Evolutionary conservation across 2,329 filamentous ascomycete species (phyloP).

Genomic region (Seiridium unicorne): DNA sequence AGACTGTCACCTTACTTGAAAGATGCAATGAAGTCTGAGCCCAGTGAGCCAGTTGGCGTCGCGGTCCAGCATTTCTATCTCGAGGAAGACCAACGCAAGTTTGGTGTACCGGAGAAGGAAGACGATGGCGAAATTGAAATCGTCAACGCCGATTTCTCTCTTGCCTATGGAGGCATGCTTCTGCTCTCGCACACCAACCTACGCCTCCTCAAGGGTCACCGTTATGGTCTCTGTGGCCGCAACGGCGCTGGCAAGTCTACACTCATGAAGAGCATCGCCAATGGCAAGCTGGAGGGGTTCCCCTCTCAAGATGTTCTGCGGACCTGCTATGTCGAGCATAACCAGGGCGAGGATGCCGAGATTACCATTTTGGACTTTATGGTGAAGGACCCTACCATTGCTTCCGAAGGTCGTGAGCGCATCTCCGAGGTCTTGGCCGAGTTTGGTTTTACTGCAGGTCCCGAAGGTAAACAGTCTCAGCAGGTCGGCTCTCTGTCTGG

Average conservation of each 20-base stretch:
- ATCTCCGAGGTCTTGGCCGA: conserved; percentile 83
- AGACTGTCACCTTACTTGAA: conserved; percentile 75
- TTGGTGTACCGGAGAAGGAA: conserved; percentile 78
- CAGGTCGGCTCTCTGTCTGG: conserved; percentile 93
- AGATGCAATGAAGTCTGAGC: conserved; percentile 62
- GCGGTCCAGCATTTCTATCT: conserved; percentile 77
- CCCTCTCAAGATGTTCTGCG: conserved; percentile 87
- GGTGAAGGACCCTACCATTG: conserved; percentile 82
- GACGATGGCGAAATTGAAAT: conserved; percentile 94
- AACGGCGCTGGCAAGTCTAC: conserved; percentile 99
- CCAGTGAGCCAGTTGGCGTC: conserved; percentile 63
- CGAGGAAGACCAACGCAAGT: conserved; percentile 84
- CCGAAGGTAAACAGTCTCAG: conserved; percentile 83
- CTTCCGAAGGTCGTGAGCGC: conserved; percentile 72
- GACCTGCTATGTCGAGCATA: conserved; percentile 98
- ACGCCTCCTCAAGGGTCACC: conserved; percentile 89
- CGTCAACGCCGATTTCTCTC: conserved; percentile 95
- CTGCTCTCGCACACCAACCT: conserved; percentile 94
- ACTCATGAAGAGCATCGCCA: conserved; percentile 93
- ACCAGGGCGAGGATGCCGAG: conserved; percentile 96
- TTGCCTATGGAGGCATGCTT: conserved; percentile 97
- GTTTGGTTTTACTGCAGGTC: conserved; percentile 90
- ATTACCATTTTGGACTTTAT: conserved; percentile 95
- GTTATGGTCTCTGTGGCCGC: conserved; percentile 93
- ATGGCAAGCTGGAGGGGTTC: conserved; percentile 95